phyloP scores from a whole-genome alignment of 176 grass and related monocot species.

The Hyparrhenia diplandra region DNA sequence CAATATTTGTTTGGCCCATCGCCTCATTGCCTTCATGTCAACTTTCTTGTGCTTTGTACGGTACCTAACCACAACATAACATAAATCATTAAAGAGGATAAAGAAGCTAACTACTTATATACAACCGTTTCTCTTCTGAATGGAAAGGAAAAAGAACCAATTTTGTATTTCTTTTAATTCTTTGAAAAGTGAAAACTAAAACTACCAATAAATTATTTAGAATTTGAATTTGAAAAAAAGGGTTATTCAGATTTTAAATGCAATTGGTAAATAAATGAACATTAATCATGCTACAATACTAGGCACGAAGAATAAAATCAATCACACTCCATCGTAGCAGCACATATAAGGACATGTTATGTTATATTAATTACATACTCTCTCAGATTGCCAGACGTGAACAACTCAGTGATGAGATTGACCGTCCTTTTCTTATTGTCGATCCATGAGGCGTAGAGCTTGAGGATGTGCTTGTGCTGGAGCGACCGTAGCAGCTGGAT shows the following conservation, averaged over 20 bases:
- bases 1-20: constrained; percentile 49
- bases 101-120: background rate
- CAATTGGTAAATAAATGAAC: background rate
- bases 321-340: background rate
- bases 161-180: background rate
- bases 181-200: background rate
- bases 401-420: constrained; percentile 59
- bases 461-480: constrained; percentile 47
- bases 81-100: background rate
- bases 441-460: constrained; percentile 41
- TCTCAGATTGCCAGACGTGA: constrained; percentile 54
- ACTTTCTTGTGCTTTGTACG: constrained; percentile 54
- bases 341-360: background rate
- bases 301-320: background rate
- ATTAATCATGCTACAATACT: background rate
- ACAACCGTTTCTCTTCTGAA: background rate
- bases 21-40: constrained; percentile 42
- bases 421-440: constrained; percentile 39
- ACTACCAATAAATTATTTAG: background rate
- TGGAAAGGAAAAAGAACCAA: background rate
- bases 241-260: background rate
- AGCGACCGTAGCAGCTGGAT: constrained; percentile 37
- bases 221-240: background rate
- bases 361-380: constrained; percentile 19
- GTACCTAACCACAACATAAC: constrained; percentile 23